Base-by-base conservation (phyloP, 768 basidiomycete species). In the Podaxis sp. region DNA sequence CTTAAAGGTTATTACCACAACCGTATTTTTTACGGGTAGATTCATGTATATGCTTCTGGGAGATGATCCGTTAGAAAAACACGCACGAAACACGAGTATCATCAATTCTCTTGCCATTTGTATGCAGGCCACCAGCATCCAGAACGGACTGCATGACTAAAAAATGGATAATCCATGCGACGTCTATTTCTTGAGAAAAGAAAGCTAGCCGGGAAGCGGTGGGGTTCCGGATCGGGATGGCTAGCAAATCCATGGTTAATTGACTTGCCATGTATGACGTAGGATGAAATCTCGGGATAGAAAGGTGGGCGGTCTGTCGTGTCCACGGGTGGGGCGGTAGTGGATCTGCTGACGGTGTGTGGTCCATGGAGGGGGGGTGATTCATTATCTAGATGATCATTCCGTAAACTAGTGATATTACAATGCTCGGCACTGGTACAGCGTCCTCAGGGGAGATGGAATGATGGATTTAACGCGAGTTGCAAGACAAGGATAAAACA, bases 321-420 rank as follows among this genome's bases (percentile, higher is more conserved):
- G 6, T 36, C 28, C n/a, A 33, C 26, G 3, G 48, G 41, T 44
- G 36, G 60, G 60, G 38, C 24, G 37, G 40, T 30, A 55, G 26
- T 62, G 41, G 60, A 62, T 62, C 60, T 46, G 53, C 52, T 54
- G 46, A 55, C 26, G 33, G 15, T 50, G 26, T 55, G 28, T 28
- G 54, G 24, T 37, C 50, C 33, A 41, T 46, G 54, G 46, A 30
- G 22, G 8, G 54, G 17, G 38, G 22, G 12, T 37, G 20, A 48
- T 8, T 49, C 46, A 49, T 24, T 56, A 62, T 62, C 55, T 56
- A 62, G 48, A 59, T 62, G 60, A 48, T 62, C 60, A 48, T 56
- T 56, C 54, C 54, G 30, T 40, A 56, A 44, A 49, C 52, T 60
- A 62, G 41, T 50, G 36, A 30, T 24, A 38, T 36, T 50, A 62